Conservation (phyloP, 768 basidiomycete genomes). For the Myochromella boudieri region DNA sequence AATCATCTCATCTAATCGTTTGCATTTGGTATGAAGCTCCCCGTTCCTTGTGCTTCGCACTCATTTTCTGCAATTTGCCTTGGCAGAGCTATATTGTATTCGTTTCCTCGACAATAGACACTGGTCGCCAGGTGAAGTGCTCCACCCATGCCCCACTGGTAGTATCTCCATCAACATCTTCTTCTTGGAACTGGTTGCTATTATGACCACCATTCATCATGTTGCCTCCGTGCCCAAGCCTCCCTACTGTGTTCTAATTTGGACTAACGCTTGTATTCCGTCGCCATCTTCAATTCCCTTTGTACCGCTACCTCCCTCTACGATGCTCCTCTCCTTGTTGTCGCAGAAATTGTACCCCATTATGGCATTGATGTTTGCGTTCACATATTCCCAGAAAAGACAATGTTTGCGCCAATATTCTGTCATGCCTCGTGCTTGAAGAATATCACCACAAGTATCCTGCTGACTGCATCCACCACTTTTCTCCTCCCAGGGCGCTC, state of each 20-base stretch:
- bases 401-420: slow-evolving; percentile 18
- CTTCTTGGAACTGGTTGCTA: slow-evolving; percentile 10
- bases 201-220: slow-evolving; percentile 6
- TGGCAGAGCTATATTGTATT: too few relatives aligned
- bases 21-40: too few relatives aligned
- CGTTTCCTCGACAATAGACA: too few relatives aligned
- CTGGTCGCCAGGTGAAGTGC: too few relatives aligned
- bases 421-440: slow-evolving; percentile 17
- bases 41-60: too few relatives aligned
- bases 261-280: slow-evolving; percentile 17
- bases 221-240: slow-evolving; percentile 7
- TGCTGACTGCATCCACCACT: slow-evolving; percentile 15
- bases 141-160: too few relatives aligned
- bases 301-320: slow-evolving; percentile 6
- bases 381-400: slow-evolving; percentile 16
- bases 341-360: slow-evolving; percentile 8
- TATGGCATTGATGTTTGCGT: slow-evolving; percentile 17
- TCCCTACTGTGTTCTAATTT: slow-evolving; percentile 14
- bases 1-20: too few relatives aligned
- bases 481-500: slow-evolving; percentile 18
- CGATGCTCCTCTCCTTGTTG: slow-evolving; percentile 1
- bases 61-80: too few relatives aligned
- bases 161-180: too few relatives aligned
- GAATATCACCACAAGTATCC: slow-evolving; percentile 16
- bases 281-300: slow-evolving; percentile 11